Evolutionary conservation across 2,329 filamentous ascomycete genomes (phyloP).

Genomic region (Fusarium sp.): DNA sequence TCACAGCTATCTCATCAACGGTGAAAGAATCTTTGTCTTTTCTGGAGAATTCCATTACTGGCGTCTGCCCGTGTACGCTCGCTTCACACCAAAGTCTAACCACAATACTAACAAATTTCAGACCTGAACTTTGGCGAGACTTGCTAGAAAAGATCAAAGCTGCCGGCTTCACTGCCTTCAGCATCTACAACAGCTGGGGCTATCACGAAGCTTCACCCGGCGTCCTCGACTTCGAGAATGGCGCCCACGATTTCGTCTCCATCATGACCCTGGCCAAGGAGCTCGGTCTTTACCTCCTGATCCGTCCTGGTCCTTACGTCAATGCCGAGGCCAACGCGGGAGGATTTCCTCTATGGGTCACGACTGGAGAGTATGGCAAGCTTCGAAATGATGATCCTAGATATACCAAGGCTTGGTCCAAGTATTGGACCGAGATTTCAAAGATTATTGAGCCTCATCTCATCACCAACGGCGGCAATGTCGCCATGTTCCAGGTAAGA

Average conservation of each 20-base stretch:
- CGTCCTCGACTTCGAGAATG: slow-evolving; percentile 47
- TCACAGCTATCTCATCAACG: slow-evolving; percentile 58
- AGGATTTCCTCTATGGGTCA: slow-evolving; percentile 73
- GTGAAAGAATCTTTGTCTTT: slow-evolving; percentile 58
- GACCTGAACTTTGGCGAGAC: slow-evolving; percentile 57
- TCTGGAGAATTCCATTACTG: slow-evolving; percentile 61
- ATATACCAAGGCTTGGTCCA: slow-evolving; percentile 66
- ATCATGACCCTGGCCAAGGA: slow-evolving; percentile 64
- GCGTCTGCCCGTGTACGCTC: slow-evolving; percentile 57
- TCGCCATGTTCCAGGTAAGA: slow-evolving; percentile 61
- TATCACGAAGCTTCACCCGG: slow-evolving; percentile 56
- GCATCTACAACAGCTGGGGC: slow-evolving; percentile 59
- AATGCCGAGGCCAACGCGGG: slow-evolving; percentile 74
- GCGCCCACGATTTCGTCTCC: slow-evolving; percentile 61
- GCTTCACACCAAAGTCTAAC: rapidly evolving
- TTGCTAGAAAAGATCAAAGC: slow-evolving; percentile 59
- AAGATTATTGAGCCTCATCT: slow-evolving; percentile 65
- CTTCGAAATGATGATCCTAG: slow-evolving; percentile 66
- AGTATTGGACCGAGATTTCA: slow-evolving; percentile 65
- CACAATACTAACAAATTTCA: background rate
- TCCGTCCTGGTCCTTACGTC: slow-evolving; percentile 70
- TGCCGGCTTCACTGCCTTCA: slow-evolving; percentile 59
- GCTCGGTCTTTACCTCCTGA: slow-evolving; percentile 60
- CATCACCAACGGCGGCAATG: slow-evolving; percentile 69
- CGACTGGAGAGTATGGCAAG: slow-evolving; percentile 69